Percentiles rank a stretch among this genome's conserved stretches.
phyloP scores from a whole-genome alignment of 129 eudicot species.

The Arctium minus region DNA sequence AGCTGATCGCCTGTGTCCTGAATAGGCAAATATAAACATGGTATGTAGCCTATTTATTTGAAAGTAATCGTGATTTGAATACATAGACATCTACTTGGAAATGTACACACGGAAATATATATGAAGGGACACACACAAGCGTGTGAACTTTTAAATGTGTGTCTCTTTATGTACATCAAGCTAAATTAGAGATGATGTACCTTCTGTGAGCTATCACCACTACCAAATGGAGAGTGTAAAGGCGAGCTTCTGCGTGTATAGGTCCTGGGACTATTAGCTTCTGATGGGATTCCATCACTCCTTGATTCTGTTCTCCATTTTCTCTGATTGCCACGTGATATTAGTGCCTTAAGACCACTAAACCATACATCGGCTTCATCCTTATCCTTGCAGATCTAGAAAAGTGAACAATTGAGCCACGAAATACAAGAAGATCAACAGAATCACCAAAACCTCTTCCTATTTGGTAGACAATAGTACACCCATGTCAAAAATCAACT shows the following conservation, averaged over 20 bases:
- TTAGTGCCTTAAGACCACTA: slow-evolving; percentile 94
- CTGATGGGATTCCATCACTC: slow-evolving; percentile 91
- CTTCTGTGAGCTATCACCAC: slow-evolving; percentile 77
- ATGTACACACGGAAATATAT: not conserved
- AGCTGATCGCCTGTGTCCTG: slow-evolving; percentile 82
- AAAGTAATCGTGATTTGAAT: not conserved
- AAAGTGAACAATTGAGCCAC: not conserved
- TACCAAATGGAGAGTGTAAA: slow-evolving; percentile 76
- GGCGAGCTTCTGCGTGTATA: slow-evolving; percentile 93
- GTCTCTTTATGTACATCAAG: not conserved
- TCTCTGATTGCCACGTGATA: slow-evolving; percentile 79
- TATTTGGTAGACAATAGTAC: not conserved
- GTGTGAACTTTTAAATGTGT: not conserved
- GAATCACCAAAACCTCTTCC: not conserved
- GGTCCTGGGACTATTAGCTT: slow-evolving; percentile 90
- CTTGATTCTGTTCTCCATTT: slow-evolving; percentile 97
- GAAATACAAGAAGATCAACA: not conserved
- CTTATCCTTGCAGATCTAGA: slow-evolving; percentile 94
- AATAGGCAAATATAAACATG: slow-evolving; percentile 6
- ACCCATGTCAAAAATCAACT: not conserved
- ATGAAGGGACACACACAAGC: not conserved
- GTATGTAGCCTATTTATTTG: not conserved
- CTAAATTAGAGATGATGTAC: slow-evolving; percentile 36
- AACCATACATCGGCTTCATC: slow-evolving; percentile 99
- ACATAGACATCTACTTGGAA: not conserved